Percentiles rank a stretch among this genome's conserved stretches.
Conservation (phyloP, 148 eudicot genomes). For the Rhododendron mucronatum region DNA sequence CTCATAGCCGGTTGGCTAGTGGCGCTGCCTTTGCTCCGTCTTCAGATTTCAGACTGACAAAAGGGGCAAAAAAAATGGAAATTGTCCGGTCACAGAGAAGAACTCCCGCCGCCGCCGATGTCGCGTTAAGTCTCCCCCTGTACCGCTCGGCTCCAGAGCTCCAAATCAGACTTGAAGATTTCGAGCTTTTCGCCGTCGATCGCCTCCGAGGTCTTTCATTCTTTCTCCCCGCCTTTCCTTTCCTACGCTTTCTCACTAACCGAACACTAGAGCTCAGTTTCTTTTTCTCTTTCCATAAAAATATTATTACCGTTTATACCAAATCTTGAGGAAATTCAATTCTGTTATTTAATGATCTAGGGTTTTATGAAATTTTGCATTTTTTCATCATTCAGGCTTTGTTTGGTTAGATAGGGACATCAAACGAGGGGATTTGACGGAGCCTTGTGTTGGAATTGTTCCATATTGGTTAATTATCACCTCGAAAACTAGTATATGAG, state of each 20-base stretch:
- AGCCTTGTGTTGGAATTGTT: neutral
- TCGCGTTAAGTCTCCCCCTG: slow-evolving; percentile 46
- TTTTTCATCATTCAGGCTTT: neutral
- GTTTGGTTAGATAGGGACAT: neutral
- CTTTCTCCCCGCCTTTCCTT: neutral
- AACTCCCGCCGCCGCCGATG: slow-evolving; percentile 14
- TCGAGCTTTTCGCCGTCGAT: slow-evolving; percentile 85
- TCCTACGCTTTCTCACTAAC: neutral
- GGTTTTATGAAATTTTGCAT: neutral
- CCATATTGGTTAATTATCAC: too few relatives aligned
- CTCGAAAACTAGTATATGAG: too few relatives aligned
- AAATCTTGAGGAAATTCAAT: neutral
- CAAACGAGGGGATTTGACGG: neutral
- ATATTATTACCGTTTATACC: neutral
- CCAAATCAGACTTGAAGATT: slow-evolving; percentile 84
- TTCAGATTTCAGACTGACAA: neutral
- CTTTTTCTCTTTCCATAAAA: neutral
- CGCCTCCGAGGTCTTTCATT: slow-evolving; percentile 66
- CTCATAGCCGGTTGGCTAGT: neutral
- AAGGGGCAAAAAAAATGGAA: slow-evolving; percentile 40
- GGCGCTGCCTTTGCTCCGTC: neutral
- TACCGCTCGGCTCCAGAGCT: slow-evolving; percentile 66
- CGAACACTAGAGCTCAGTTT: neutral
- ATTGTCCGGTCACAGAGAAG: slow-evolving; percentile 44
- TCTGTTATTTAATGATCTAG: neutral